Percentiles rank a stretch among this genome's conserved stretches.
Conservation (phyloP, 371 early-diverging fungal species). For the Batkoa obscura region DNA sequence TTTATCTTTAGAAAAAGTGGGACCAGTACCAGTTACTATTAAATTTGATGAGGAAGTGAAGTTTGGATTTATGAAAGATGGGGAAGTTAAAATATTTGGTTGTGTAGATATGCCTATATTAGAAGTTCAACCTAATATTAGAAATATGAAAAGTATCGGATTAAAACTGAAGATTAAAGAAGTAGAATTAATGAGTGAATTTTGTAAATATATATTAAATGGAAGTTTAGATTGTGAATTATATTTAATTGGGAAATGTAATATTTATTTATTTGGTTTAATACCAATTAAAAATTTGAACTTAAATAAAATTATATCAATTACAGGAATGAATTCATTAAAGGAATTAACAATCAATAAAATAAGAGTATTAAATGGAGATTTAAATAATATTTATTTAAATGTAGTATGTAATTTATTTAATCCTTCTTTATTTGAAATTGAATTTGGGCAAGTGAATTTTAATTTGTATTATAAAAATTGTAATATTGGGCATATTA, state of each 20-base stretch:
- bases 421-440: background rate
- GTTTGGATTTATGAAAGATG: background rate
- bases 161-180: background rate
- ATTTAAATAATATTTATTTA: background rate
- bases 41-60: background rate
- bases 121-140: background rate
- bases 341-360: background rate
- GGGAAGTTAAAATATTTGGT: background rate
- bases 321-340: background rate
- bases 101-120: background rate
- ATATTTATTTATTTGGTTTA: background rate
- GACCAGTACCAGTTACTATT: background rate
- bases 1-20: background rate
- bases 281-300: background rate
- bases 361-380: background rate
- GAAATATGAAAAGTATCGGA: background rate
- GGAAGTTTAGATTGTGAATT: background rate
- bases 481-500: background rate
- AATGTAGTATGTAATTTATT: background rate
- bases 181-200: background rate
- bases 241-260: background rate
- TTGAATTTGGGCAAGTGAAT: background rate
- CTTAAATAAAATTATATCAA: background rate
- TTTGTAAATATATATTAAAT: background rate
- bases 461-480: background rate